Percentiles rank a stretch among this genome's conserved stretches.
Evolutionary conservation across 805 yeast genomes (phyloP).

Genomic region (Ogataea nakhonphanomensis): DNA sequence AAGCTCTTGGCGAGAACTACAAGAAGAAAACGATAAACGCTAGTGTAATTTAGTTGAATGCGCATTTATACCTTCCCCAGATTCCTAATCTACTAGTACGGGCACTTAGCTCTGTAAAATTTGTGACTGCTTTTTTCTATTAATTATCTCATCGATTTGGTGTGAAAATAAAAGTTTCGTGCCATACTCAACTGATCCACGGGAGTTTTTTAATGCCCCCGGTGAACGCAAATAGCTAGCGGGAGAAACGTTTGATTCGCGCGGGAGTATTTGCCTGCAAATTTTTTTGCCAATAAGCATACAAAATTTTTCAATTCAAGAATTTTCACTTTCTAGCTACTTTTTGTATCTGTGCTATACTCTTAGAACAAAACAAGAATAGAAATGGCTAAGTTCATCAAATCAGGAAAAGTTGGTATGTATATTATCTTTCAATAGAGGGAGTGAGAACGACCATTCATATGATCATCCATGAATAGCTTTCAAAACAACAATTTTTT

Average conservation of each 20-base stretch:
- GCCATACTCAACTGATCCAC: background rate
- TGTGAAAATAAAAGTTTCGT: conserved; percentile 7
- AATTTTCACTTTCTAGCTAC: conserved; percentile 12
- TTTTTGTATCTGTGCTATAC: conserved; percentile 7
- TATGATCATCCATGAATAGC: too few species aligned
- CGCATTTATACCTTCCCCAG: conserved; percentile 8
- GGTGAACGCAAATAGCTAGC: background rate
- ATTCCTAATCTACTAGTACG: background rate
- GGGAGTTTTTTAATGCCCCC: background rate
- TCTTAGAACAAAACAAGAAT: conserved; percentile 10
- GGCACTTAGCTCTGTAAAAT: background rate
- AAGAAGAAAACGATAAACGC: conserved; percentile 39
- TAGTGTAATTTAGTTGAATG: conserved; percentile 8
- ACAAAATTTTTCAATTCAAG: conserved; percentile 17
- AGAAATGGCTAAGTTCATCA: conserved; percentile 97
- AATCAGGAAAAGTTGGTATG: conserved; percentile 99
- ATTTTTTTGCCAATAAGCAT: background rate
- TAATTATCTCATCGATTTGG: background rate
- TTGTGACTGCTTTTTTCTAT: conserved; percentile 20
- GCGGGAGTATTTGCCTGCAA: conserved; percentile 1
- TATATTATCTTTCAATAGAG: conserved; percentile 26
- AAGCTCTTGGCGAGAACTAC: conserved; percentile 56
- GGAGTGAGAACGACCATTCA: too few species aligned
- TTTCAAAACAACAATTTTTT: background rate
- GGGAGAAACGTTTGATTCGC: background rate